Base-by-base conservation (phyloP, 108 stramenopile species). In the Pelagomonas calceolata region DNA sequence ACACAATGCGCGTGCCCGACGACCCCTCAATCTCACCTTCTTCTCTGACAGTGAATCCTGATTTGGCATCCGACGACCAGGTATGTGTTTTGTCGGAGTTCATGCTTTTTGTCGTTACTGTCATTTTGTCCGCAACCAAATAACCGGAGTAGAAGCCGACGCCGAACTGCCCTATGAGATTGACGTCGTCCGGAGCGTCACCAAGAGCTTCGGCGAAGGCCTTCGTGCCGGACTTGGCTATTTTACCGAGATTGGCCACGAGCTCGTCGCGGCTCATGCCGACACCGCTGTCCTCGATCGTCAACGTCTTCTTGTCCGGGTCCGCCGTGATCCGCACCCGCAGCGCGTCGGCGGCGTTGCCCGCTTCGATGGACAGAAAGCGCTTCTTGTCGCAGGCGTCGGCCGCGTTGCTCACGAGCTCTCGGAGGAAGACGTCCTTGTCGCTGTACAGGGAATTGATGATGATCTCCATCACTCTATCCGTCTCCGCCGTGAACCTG, bases 341-440 rank as follows among this genome's bases (percentile, higher is more conserved):
- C 7, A 60, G 14, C 51, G 14, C 51, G 21, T 26, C 51, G 51
- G 51, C 12, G 69, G 69, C n/a, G 70, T 69, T 17, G 14, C 75
- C 77, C 16, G 73, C 69, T 29, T 88, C 88, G 65, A 93, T 67
- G 33, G 84, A 85, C 30, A 99, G 84, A 86, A 97, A 99, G 21
- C 98, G 90, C 66, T 96, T 92, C 90, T 99, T 99, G 86, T 99
- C 98, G 66, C 95, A 93, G n/a, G 92, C 92, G 81, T 94, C 93
- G 75, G 93, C 91, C 33, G 93, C 91, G 76, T 94, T 94, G 63
- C 90, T 91, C n/a, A 91, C 82, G 15, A 94, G 76, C 83, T 94
- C 93, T n/a, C 90, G 85, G 16, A 90, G 74, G 77, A 90, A 92
- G 66, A 84, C 76, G 73, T 81, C 89, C 30, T 82, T 80, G 79